These are phyloP conservation scores for Paramyrothecium sp. DNA, from an alignment of 2,329 filamentous ascomycete species.

Conservation along the genomic window DNA sequence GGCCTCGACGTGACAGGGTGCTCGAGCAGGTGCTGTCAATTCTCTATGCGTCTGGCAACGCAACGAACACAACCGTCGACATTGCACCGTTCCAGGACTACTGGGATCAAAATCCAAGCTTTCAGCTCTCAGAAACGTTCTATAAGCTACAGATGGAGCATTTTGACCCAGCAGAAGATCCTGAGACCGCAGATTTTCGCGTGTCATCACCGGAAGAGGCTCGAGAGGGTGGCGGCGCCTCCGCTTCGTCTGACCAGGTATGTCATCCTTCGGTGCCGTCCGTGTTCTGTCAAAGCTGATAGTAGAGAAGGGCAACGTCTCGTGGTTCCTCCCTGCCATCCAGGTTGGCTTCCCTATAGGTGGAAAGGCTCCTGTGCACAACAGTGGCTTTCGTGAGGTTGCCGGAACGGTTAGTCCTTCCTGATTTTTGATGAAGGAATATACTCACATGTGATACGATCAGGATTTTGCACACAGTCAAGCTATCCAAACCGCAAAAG, in stretches of 20 bases:
- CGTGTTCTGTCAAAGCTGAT: not conserved
- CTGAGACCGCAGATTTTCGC: not conserved
- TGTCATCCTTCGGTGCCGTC: too few species aligned
- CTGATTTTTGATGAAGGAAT: not conserved
- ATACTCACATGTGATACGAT: not conserved
- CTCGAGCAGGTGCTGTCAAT: not conserved
- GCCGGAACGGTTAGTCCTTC: not conserved
- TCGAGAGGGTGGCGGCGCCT: not conserved
- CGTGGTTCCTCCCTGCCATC: not conserved
- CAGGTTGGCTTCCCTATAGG: not conserved
- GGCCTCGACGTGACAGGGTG: not conserved
- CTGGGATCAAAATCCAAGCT: not conserved
- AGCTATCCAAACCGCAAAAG: not conserved
- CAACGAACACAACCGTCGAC: not conserved
- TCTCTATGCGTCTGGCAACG: not conserved
- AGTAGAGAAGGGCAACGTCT: not conserved
- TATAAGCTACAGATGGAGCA: not conserved
- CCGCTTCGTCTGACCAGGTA: slow-evolving; percentile 1
- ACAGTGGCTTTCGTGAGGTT: not conserved
- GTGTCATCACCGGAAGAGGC: not conserved
- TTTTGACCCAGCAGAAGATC: not conserved
- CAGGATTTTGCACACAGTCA: not conserved
- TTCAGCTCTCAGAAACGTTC: not conserved
- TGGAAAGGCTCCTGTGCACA: not conserved
- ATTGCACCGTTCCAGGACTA: not conserved